Percentiles rank a stretch among this genome's conserved stretches.
Conservation (phyloP, 441 rosid genomes). For the Populus hybrid region DNA sequence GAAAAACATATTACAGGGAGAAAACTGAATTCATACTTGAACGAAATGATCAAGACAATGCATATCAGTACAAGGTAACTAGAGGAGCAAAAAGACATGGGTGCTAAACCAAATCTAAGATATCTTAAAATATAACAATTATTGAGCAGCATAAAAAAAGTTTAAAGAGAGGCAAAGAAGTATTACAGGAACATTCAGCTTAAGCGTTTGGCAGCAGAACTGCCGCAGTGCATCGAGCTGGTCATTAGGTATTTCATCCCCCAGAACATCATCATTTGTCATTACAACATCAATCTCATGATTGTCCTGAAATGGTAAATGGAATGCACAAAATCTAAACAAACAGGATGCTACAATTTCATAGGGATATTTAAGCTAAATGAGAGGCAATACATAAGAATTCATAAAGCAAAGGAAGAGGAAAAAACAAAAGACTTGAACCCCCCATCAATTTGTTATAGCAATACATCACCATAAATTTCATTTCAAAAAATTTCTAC, state of each 20-base stretch:
- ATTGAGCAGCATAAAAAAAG: slow-evolving; percentile 7
- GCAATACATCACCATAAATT: neutral
- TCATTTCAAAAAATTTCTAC: neutral
- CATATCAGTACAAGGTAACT: neutral
- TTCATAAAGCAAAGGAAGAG: neutral
- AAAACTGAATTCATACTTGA: neutral
- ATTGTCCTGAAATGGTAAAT: slow-evolving; percentile 49
- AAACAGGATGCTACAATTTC: neutral
- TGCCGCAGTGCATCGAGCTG: slow-evolving; percentile 63
- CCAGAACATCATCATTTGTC: slow-evolving; percentile 97
- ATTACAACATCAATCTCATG: slow-evolving; percentile 51
- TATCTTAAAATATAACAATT: slow-evolving; percentile 1
- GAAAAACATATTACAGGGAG: neutral
- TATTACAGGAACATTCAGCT: slow-evolving; percentile 62
- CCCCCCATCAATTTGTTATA: neutral
- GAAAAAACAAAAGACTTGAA: neutral
- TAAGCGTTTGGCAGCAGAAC: slow-evolving; percentile 72
- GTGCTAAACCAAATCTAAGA: neutral
- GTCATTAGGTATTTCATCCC: slow-evolving; percentile 89
- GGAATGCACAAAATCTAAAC: neutral
- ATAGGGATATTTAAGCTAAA: neutral
- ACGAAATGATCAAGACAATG: neutral
- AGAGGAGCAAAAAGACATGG: neutral
- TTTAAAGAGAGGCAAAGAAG: slow-evolving; percentile 16
- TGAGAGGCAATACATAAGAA: neutral